Evolutionary conservation across 192 early-diverging fungal species (phyloP), one percentile per base, ranked within the genome.

Genomic region (Entomortierella chlamydospora): DNA sequence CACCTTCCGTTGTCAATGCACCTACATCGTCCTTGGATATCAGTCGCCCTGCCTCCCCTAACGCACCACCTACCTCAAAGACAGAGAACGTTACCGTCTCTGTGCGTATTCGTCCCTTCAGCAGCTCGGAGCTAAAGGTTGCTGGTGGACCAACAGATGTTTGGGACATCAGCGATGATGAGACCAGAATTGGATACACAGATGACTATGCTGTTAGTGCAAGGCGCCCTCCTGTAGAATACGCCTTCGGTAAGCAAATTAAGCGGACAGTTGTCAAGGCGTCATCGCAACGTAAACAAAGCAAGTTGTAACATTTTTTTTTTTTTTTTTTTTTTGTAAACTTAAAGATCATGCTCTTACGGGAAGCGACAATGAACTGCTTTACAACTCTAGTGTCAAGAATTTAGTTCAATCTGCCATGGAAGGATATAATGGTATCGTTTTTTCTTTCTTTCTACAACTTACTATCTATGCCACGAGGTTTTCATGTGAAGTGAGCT

Each of bases 381-480:
- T 87, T 23, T 85, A 79, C 42, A 66, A 28, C 52, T 51, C 68
- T 1, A 70, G 68, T 20, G 76, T 79, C 62, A 79, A 79, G 63
- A 65, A 56, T 31, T 28, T 79, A 25, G 76, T 79, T 28, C 76
- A 66, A 23, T 70, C 68, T 11, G 76, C 94, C 4, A 96, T 97
- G 96, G 90, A 92, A 28, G 97, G 97, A 8, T 96, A 94, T 73
- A 98, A 99, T 81, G 96, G 96, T 88, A 89, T 51, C 18, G 49
- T 10, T 34, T 33, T 31, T 28, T 11, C 6, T 29, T n/a, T n/a
- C n/a, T n/a, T n/a, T n/a, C n/a, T n/a, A n/a, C n/a, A n/a, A n/a
- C n/a, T n/a, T n/a, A n/a, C n/a, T n/a, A n/a, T n/a, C n/a, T n/a
- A n/a, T n/a, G n/a, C n/a, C n/a, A n/a, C n/a, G n/a, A n/a, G n/a